Evolutionary conservation across 495 filamentous ascomycete species (phyloP).

Genomic region (Articulospora tetracladia): DNA sequence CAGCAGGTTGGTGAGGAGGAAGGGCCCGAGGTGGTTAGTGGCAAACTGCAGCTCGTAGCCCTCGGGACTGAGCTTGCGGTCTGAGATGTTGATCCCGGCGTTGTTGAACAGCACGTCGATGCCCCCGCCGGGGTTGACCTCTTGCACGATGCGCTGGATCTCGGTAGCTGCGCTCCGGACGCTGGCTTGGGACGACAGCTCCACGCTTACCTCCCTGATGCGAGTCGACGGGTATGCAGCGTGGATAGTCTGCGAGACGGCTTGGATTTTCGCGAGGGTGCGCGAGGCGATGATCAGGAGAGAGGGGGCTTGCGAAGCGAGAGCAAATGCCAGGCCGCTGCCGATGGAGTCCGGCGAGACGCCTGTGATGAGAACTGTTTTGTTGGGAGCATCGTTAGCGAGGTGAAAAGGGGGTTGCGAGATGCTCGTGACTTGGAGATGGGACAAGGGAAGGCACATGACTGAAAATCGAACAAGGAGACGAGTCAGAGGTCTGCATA

Average conservation of each 20-base stretch:
- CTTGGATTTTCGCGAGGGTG: slow-evolving; percentile 33
- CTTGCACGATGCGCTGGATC: slow-evolving; percentile 15
- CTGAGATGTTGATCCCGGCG: slow-evolving; percentile 26
- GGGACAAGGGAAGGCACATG: not conserved
- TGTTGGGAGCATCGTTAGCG: not conserved
- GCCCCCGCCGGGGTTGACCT: not conserved
- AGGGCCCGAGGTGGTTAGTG: slow-evolving; percentile 56
- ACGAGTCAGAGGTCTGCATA: not conserved
- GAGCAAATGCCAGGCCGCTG: slow-evolving; percentile 38
- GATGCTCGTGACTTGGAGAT: too few relatives aligned
- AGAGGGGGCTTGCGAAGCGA: slow-evolving; percentile 37
- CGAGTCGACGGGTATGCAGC: not conserved
- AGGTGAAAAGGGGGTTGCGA: too few relatives aligned
- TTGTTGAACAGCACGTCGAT: slow-evolving; percentile 35
- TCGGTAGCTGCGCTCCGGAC: slow-evolving; percentile 29
- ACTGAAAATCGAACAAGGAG: not conserved
- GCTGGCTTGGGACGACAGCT: slow-evolving; percentile 9
- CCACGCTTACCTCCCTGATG: slow-evolving; percentile 8
- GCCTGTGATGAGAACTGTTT: slow-evolving; percentile 38
- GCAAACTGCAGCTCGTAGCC: slow-evolving; percentile 57
- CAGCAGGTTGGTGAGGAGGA: slow-evolving; percentile 52
- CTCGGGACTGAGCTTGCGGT: not conserved
- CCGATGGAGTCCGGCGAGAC: slow-evolving; percentile 44
- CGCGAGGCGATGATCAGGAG: slow-evolving; percentile 41
- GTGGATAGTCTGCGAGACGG: not conserved